Base-by-base conservation (phyloP, 768 basidiomycete genomes). In the Podaxis mareebaensis region DNA sequence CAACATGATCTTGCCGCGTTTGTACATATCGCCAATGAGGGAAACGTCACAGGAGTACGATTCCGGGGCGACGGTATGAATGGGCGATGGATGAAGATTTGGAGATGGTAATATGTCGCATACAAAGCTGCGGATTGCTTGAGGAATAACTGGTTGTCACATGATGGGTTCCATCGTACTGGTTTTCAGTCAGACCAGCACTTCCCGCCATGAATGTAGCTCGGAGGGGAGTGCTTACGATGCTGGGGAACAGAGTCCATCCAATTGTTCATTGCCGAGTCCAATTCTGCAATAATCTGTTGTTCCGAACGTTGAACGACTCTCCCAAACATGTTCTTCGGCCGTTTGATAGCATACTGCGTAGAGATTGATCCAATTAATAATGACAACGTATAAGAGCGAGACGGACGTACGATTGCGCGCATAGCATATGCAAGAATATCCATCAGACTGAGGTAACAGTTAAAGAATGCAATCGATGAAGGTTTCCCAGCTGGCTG, bases 1-100 rank as follows among this genome's bases (percentile, higher is more conserved):
- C 83, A 84, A 63, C 84, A 88, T 1, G 90, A 91, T 7, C 91
- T 80, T 1, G 93, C 90, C 0, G 93, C 87, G 64, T 93, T 94
- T n/a, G 89, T 86, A 72, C 92, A 94, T 58, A 95, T 93, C 0
- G 91, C 90, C 36, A 94, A 78, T 0, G 92, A 69, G 76, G 89
- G 87, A 55, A 88, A 81, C 0, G 74, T 70, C 1, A 72, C 64
- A 4, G 75, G 71, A 8, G 67, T 67, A 10, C 73, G 80, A 61
- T 85, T 85, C 51, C 81, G 76, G 2, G 85, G 83, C 0, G 83
- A 83, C 0, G 90, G 90, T 61, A 95, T 88, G 73, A 91, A 93
- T 3, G 89, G 89, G 48, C 92, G 81, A 72, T 95, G 93, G 54
- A 93, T 84, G 61, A 87, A 77, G 67, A 94, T 93, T 69, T 90